Conservation (phyloP, 31 red algal genomes). For the Asparagopsis taxiformis region DNA sequence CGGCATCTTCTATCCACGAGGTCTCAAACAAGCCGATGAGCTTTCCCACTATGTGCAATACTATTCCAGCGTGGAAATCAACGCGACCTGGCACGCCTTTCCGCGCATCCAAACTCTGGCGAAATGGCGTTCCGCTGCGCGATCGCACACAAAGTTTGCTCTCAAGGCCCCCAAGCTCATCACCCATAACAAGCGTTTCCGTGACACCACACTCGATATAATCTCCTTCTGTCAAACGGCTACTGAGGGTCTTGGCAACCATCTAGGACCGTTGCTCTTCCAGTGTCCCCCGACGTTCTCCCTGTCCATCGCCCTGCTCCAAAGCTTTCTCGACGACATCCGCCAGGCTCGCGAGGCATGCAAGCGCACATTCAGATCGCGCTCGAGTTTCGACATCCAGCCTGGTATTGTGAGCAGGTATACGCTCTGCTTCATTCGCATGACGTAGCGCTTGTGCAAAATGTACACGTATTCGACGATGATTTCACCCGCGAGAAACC, state of each 20-base stretch:
- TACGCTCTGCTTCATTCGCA: slow-evolving; percentile 2
- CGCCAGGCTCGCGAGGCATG: slow-evolving; percentile 3
- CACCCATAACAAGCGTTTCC: slow-evolving; percentile 32
- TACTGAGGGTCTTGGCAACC: slow-evolving; percentile 3
- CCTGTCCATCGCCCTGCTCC: neutral
- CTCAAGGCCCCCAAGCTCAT: slow-evolving; percentile 40
- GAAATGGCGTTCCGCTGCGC: slow-evolving; percentile 13
- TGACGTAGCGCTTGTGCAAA: slow-evolving; percentile 27
- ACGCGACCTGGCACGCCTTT: slow-evolving; percentile 45
- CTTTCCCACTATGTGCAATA: slow-evolving; percentile 19
- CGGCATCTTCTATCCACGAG: slow-evolving; percentile 23
- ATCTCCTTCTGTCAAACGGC: slow-evolving; percentile 7
- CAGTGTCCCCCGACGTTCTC: slow-evolving; percentile 21
- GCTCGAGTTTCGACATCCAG: slow-evolving; percentile 22
- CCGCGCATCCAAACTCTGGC: slow-evolving; percentile 22
- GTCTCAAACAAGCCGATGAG: slow-evolving; percentile 12
- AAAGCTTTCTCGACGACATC: slow-evolving; percentile 13
- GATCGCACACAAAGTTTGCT: neutral
- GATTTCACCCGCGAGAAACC: slow-evolving; percentile 13
- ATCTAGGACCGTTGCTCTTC: slow-evolving; percentile 20
- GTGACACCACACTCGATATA: neutral
- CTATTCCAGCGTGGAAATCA: slow-evolving; percentile 34
- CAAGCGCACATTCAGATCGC: neutral
- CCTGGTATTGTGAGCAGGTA: slow-evolving; percentile 10
- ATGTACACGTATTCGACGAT: slow-evolving; percentile 11